phyloP scores from a whole-genome alignment of 2,329 filamentous ascomycete genomes.

The Calonectria pteridis region DNA sequence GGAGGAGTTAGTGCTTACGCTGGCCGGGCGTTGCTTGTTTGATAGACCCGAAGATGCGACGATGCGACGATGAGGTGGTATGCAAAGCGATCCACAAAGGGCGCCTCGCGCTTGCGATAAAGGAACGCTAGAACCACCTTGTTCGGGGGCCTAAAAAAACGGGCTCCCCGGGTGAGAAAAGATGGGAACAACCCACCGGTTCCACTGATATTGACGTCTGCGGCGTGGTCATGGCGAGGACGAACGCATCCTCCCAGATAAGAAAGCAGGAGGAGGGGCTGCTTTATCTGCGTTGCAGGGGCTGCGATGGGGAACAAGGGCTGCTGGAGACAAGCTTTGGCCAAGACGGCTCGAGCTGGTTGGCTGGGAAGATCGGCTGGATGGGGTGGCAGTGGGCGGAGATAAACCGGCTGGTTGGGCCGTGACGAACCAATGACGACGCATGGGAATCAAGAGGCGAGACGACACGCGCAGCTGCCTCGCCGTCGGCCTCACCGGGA shows the following conservation, averaged over 20 bases:
- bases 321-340: not conserved
- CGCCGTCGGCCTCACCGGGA: not conserved
- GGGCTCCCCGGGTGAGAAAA: not conserved
- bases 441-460: not conserved
- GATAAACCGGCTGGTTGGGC: conserved; percentile 7
- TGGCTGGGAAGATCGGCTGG: not conserved
- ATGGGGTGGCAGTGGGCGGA: conserved; percentile 4
- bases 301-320: not conserved
- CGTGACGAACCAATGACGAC: not conserved
- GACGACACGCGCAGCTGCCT: not conserved
- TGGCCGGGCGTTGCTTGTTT: not conserved
- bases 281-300: not conserved
- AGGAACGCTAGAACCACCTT: not conserved
- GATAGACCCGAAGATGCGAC: not conserved
- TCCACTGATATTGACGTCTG: conserved; percentile 4
- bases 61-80: not conserved
- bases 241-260: not conserved
- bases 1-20: not conserved
- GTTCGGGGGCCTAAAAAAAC: not conserved
- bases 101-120: not conserved
- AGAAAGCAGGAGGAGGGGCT: not conserved
- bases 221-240: not conserved
- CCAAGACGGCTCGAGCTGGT: not conserved
- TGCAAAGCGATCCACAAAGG: not conserved
- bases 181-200: not conserved